Evolutionary conservation across 768 basidiomycete species (phyloP), one percentile per base, ranked within the genome.

Genomic region (Phanerochaete carnosa): DNA sequence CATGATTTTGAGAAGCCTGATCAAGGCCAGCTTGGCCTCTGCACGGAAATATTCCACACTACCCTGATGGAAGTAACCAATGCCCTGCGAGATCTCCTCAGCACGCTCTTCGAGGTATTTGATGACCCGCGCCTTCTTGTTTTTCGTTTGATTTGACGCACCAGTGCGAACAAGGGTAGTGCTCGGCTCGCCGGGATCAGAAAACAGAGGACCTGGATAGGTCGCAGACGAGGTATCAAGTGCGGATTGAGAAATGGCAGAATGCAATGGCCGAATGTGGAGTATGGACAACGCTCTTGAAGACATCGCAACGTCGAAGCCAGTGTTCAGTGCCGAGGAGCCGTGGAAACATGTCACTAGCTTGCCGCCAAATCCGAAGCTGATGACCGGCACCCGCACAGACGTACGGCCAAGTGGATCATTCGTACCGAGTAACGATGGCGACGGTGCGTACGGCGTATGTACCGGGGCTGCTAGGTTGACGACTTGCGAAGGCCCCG

Each of bases 331-430:
- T 16, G 84, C 82, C 13, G 82, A 76, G 55, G 83, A 80, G 11
- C 84, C 83, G 65, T 92, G 94, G 77, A 96, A 97, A 72, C 92
- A 95, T 8, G 92, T 88, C 9, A 95, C 82, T 59, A 98, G 67
- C 68, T 89, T 90, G 12, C 95, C 95, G n/a, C 94, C 94, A 67
- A 95, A 95, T 0, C 96, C 96, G 67, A 98, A 97, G 62, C 86
- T 89, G 57, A 95, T 77, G 29, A 97, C 79, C 0, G 95, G 95
- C 9, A 87, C 84, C 37, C 85, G 84, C 57, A 83, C 83, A 2
- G 86, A 79, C 5, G 88, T 86, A 46, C 92, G 83, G 29, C 88
- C 86, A 2, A 94, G 75, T 5, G 91, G 90, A 70, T 94, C 92
- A 66, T 94, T 92, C 7, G 87, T 82, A 28, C 91, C 92, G 47